These are phyloP conservation scores for Diaporthe caulivora DNA, from an alignment of 2,329 filamentous ascomycete genomes.

Conservation along the genomic window DNA sequence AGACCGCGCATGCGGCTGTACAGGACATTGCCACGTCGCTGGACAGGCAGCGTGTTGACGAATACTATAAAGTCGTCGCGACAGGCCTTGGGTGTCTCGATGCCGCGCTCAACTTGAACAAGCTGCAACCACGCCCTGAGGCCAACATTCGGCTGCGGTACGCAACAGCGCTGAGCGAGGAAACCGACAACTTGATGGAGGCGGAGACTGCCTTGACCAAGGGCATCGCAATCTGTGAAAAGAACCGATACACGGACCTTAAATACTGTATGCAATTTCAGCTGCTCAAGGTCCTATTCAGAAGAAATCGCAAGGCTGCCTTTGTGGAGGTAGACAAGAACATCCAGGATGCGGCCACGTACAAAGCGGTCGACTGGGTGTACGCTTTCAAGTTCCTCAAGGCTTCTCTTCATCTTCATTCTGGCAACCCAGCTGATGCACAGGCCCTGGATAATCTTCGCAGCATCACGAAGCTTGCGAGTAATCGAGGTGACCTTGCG, in stretches of 20 bases:
- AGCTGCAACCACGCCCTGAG: conserved; percentile 74
- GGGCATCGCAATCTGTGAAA: conserved; percentile 77
- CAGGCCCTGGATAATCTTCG: conserved; percentile 77
- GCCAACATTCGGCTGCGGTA: conserved; percentile 78
- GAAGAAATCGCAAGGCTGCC: conserved; percentile 78
- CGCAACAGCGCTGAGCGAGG: conserved; percentile 77
- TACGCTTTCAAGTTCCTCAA: conserved; percentile 84
- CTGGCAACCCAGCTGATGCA: conserved; percentile 70
- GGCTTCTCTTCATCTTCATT: conserved; percentile 75
- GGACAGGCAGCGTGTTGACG: conserved; percentile 65
- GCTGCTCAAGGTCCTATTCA: conserved; percentile 76
- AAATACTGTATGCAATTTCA: conserved; percentile 85
- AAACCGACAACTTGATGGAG: conserved; percentile 81
- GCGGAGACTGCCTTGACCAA: conserved; percentile 80
- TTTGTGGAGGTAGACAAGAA: conserved; percentile 78
- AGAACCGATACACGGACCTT: conserved; percentile 73
- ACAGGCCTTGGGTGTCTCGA: conserved; percentile 81
- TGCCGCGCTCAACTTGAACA: conserved; percentile 71
- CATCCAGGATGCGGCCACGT: conserved; percentile 77
- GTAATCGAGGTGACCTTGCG: conserved; percentile 70
- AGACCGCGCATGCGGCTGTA: conserved; percentile 71
- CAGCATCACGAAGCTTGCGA: conserved; percentile 70
- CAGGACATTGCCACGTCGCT: conserved; percentile 62
- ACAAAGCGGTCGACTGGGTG: conserved; percentile 77
- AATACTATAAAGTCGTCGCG: conserved; percentile 79